A percentile compares a stretch with the other conserved stretches of the same genome.
Evolutionary conservation across 2,329 filamentous ascomycete species (phyloP).

Genomic region (Chlorencoelia australis): DNA sequence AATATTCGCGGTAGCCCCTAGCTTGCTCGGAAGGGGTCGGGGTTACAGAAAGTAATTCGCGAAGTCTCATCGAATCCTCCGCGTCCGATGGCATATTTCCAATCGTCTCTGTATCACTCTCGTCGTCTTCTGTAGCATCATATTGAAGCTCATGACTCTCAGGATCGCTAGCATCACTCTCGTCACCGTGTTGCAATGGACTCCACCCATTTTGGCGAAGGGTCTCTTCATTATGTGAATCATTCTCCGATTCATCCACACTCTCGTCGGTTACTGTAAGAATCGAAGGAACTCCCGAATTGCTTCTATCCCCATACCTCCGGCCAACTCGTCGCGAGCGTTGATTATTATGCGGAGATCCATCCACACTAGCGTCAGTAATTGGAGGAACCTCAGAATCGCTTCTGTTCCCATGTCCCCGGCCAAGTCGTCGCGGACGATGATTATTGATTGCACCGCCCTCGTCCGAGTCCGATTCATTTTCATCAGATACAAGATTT

Average conservation of each 20-base stretch:
- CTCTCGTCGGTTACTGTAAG: slow-evolving; percentile 13
- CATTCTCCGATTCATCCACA: slow-evolving; percentile 20
- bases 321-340: not conserved
- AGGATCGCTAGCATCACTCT: slow-evolving; percentile 14
- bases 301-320: slow-evolving; percentile 1
- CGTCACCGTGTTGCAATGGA: slow-evolving; percentile 25
- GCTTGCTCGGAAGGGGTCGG: no score
- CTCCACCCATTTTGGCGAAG: slow-evolving; percentile 25
- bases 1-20: not conserved
- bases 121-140: slow-evolving; percentile 16
- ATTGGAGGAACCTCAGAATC: slow-evolving; percentile 13
- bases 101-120: slow-evolving; percentile 23
- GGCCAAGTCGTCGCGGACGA: slow-evolving; percentile 11
- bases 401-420: not conserved
- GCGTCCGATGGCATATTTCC: slow-evolving; percentile 18
- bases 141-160: slow-evolving; percentile 10
- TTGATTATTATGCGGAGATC: slow-evolving; percentile 10
- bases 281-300: slow-evolving; percentile 12
- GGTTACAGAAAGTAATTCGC: slow-evolving; percentile 16
- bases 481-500: slow-evolving; percentile 21
- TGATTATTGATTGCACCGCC: slow-evolving; percentile 22
- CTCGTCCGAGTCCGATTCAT: slow-evolving; percentile 21
- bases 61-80: slow-evolving; percentile 18
- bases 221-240: slow-evolving; percentile 15
- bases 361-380: slow-evolving; percentile 13